phyloP scores from a whole-genome alignment of 2,329 filamentous ascomycete species.

The Beauveria brongniartii region DNA sequence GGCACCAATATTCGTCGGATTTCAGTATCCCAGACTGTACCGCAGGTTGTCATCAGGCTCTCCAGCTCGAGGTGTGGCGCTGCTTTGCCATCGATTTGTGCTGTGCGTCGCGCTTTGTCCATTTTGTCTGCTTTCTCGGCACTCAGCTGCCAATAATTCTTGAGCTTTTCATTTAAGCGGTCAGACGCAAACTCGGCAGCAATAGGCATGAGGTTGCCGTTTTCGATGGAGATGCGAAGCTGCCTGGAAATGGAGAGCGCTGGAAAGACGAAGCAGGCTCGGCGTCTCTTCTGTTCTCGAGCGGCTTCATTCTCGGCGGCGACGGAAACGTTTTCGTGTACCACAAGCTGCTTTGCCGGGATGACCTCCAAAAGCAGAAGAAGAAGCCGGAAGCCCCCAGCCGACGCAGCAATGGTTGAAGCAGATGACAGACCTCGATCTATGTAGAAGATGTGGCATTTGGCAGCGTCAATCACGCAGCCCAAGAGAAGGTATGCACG shows the following conservation, averaged over 20 bases:
- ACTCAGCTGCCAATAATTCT: neutral
- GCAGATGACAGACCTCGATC: neutral
- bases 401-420: neutral
- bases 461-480: slow-evolving; percentile 4
- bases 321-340: neutral
- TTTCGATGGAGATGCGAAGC: slow-evolving; percentile 7
- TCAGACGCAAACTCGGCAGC: neutral
- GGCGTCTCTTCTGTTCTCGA: neutral
- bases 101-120: neutral
- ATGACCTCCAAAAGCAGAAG: neutral
- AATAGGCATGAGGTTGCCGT: slow-evolving; percentile 8
- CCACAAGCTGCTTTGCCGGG: neutral
- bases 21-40: neutral
- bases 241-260: neutral
- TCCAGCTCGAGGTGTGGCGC: neutral
- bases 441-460: neutral
- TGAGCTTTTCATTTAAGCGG: slow-evolving; percentile 2
- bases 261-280: neutral
- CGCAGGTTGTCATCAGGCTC: neutral
- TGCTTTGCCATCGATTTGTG: neutral
- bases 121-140: neutral
- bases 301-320: neutral
- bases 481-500: neutral
- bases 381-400: neutral
- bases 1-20: neutral